A percentile compares a stretch with the other conserved stretches of the same genome.
Evolutionary conservation across 257 asterid species (phyloP).

Genomic region (Nicotiana paniculata): DNA sequence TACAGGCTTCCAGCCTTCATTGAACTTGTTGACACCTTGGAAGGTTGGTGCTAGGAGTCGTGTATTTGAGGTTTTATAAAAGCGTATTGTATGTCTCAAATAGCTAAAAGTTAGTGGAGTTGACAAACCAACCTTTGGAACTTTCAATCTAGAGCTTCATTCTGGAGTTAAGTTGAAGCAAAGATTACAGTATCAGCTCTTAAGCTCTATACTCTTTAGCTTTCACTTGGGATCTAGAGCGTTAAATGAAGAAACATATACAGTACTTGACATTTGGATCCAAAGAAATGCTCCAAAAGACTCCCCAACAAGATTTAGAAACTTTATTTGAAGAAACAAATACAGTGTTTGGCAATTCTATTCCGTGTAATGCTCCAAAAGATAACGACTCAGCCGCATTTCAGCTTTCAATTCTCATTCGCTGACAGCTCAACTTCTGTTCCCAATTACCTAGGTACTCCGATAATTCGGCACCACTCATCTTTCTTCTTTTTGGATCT

Average conservation of each 20-base stretch:
- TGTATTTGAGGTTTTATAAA: not conserved
- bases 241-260: not conserved
- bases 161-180: not conserved
- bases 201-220: not conserved
- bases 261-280: not conserved
- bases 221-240: not conserved
- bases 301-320: not conserved
- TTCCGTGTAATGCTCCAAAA: not conserved
- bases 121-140: not conserved
- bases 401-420: not conserved
- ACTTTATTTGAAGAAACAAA: not conserved
- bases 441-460: not conserved
- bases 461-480: not conserved
- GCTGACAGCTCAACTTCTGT: not conserved
- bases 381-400: not conserved
- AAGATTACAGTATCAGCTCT: not conserved
- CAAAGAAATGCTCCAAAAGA: not conserved
- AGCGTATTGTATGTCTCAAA: not conserved
- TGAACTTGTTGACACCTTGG: constrained; percentile 86
- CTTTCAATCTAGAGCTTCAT: not conserved
- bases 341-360: not conserved
- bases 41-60: constrained; percentile 37
- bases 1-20: constrained; percentile 79
- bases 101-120: not conserved
- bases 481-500: not conserved